Evolutionary conservation across 768 basidiomycete species (phyloP).

Genomic region (Tricholoma matsutake): DNA sequence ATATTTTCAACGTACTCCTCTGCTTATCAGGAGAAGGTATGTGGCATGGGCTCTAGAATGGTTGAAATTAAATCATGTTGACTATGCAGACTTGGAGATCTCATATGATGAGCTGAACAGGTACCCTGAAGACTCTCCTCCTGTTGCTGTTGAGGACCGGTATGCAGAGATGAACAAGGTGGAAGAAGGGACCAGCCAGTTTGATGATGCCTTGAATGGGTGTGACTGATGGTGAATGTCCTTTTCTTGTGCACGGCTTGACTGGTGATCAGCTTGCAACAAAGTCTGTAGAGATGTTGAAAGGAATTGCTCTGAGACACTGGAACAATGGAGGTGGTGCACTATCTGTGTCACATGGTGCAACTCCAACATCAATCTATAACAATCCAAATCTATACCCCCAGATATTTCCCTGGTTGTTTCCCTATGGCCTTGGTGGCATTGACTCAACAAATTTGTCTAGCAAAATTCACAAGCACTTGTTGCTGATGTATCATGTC

Average conservation of each 20-base stretch:
- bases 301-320: slow-evolving; percentile 25
- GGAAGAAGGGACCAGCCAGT: slow-evolving; percentile 21
- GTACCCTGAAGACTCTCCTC: slow-evolving; percentile 22
- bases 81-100: slow-evolving; percentile 31
- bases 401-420: slow-evolving; percentile 42
- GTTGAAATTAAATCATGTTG: slow-evolving; percentile 33
- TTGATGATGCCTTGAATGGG: slow-evolving; percentile 30
- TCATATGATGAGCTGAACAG: slow-evolving; percentile 19
- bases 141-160: slow-evolving; percentile 23
- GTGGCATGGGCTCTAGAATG: slow-evolving; percentile 27
- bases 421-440: slow-evolving; percentile 34
- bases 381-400: slow-evolving; percentile 36
- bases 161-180: slow-evolving; percentile 15
- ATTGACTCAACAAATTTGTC: slow-evolving; percentile 14
- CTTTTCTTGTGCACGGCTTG: slow-evolving; percentile 37
- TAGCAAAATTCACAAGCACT: slow-evolving; percentile 17
- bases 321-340: slow-evolving; percentile 19
- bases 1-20: slow-evolving; percentile 16
- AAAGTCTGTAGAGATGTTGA: slow-evolving; percentile 14
- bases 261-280: slow-evolving; percentile 21
- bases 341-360: slow-evolving; percentile 25
- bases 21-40: neutral
- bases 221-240: slow-evolving; percentile 26
- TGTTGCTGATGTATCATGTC: slow-evolving; percentile 35
- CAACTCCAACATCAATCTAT: slow-evolving; percentile 18